Base-by-base conservation (phyloP, 2,329 filamentous ascomycete genomes). In the Exophiala alcalophila region DNA sequence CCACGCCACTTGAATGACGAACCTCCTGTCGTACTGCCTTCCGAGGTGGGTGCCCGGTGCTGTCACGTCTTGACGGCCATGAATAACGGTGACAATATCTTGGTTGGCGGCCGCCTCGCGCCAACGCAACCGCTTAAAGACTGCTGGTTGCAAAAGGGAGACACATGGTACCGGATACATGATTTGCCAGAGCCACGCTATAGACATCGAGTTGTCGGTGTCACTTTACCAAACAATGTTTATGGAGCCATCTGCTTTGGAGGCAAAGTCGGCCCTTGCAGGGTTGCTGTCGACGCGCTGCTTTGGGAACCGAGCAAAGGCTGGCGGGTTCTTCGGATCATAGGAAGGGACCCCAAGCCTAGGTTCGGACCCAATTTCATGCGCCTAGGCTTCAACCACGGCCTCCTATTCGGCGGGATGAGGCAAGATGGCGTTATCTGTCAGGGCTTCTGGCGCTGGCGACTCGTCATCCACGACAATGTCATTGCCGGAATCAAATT, bases 61-160 rank as follows among this genome's bases (percentile, higher is more conserved):
- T 92, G 86, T 55, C 86, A 92, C 61, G 83, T 85, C 0, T 69
- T 88, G 14, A 90, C 84, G 12, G 70, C 79, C 33, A 59, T 94
- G 5, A 75, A 73, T 2, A 66, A 71, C 21, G 63, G 65, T 14
- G 76, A 77, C 11, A 74, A 74, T 44, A 65, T 96, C 7, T 68
- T 95, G 33, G 74, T 78, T 20, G 90, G 90, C 15, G 91, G 91
- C 5, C 77, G 90, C 44, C 73, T 77, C 12, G 91, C 87, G 4
- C 89, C 90, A 4, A 72, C 80, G 11, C 74, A 73, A 21, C 80
- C 80, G 2, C 68, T 87, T 25, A 69, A 70, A 24, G 86, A 92
- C 61, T 89, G 84, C 55, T 96, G 87, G 87, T 54, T 89, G 2
- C 78, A 83, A 50, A 71, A 76, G 40, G 74, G 75, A 37, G 70